Base-by-base conservation (phyloP, 352 stramenopile genomes). In the Aphanomyces cochlioides region DNA sequence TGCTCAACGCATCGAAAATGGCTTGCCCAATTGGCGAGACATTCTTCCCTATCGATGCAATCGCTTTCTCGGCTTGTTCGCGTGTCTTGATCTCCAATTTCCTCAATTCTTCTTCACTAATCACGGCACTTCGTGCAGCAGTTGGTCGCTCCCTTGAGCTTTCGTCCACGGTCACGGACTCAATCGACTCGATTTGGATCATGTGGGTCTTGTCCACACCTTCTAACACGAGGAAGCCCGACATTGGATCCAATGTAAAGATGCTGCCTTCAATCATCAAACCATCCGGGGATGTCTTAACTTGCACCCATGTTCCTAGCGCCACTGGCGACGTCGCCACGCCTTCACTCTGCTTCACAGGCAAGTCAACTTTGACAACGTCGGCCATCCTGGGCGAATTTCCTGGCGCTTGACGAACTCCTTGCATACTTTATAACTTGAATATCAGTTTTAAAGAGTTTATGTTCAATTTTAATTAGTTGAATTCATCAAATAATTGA, bases 1-100 rank as follows among this genome's bases (percentile, higher is more conserved):
- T 96, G 78, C 93, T 93, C 54, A 96, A 83, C 40, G 86, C 86
- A 67, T 96, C 87, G 56, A 96, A 96, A 73, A 94, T 90, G 43
- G 75, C 71, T 67, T 96, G 88, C 36, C 86, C 86, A 64, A 92
- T 79, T 3, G 73, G 69, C 5, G 77, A 78, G 56, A 96, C 88
- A 56, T 78, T 79, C 75, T 90, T 87, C 61, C 88, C 88, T 53
- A 94, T 93, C 28, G 86, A 92, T 17, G 86, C 86, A 47, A 94
- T 73, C 21, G 85, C 86, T 15, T 82, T 82, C 76, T 90, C 79
- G 0, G 84, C 83, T 19, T 86, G 68, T 5, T 67, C 76, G 73
- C 90, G 92, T 73, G 90, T 92, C 47, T 82, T 79, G 77, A 90
- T 79, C 76, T 94, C 86, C 72, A 90, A 48, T 43, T 84, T 85